A percentile compares a stretch with the other conserved stretches of the same genome.
These are phyloP conservation scores for Ascochyta rabiei DNA, from an alignment of 2,329 filamentous ascomycete species.

Conservation along the genomic window DNA sequence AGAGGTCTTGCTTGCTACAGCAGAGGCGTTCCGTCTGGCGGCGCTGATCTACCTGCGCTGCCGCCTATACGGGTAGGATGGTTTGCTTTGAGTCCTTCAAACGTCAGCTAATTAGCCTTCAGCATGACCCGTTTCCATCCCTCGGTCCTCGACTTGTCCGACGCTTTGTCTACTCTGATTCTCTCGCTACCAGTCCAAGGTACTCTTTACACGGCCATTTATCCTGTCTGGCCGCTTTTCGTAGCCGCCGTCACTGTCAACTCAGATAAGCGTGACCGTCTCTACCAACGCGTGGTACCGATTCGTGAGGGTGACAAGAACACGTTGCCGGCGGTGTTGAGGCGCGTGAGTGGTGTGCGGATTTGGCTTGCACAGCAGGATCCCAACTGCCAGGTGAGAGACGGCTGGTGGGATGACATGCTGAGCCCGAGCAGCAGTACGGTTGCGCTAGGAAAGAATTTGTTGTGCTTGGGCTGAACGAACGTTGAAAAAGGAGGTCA, in stretches of 20 bases:
- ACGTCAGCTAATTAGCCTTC: conserved; percentile 2
- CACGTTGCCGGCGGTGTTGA: conserved; percentile 38
- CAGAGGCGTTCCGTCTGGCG: conserved; percentile 41
- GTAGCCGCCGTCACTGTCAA: conserved; percentile 41
- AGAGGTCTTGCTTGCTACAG: conserved; percentile 37
- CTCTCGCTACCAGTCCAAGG: conserved; percentile 41
- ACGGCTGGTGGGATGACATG: conserved; percentile 47
- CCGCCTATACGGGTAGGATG: conserved; percentile 37
- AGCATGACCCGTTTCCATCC: conserved; percentile 42
- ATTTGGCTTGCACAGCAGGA: conserved; percentile 42
- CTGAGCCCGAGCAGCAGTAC: conserved; percentile 37
- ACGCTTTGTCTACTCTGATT: conserved; percentile 30
- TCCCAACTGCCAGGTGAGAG: conserved; percentile 21
- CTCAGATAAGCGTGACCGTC: conserved; percentile 37
- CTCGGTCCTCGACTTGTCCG: conserved; percentile 36
- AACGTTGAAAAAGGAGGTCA: not conserved
- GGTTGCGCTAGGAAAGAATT: conserved; percentile 16
- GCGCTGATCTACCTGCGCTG: conserved; percentile 41
- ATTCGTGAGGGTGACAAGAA: conserved; percentile 43
- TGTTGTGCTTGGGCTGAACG: conserved; percentile 24
- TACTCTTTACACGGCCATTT: conserved; percentile 40
- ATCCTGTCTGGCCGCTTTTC: conserved; percentile 43
- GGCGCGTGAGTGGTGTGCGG: conserved; percentile 37
- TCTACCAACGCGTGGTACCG: conserved; percentile 40
- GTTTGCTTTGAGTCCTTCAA: not conserved